Evolutionary conservation across 345 rosid genomes (phyloP), one percentile per base, ranked within the genome.

Genomic region (Citrus unshiu): DNA sequence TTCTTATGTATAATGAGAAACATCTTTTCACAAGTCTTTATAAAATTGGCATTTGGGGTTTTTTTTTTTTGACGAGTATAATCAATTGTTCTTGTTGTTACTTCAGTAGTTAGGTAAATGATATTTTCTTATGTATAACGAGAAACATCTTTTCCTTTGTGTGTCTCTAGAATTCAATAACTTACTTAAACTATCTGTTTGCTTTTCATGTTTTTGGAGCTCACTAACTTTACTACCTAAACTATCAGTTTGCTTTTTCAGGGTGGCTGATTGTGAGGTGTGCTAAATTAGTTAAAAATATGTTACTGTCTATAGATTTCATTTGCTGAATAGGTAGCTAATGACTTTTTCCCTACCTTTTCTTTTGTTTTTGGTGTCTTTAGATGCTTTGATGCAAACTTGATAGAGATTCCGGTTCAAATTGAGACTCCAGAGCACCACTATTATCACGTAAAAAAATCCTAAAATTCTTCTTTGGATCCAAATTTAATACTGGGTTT

Each of bases 321-420:
- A 5, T 49, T 56, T 32, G 10, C 21, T 8, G 60, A 63, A 39
- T 27, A 5, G 66, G 9, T 58, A 19, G 70, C 57, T 71, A n/a
- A 24, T 68, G 7, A 49, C 24, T 21, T 19, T 57, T 54, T 74
- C 77, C 19, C 19, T 19, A 12, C 27, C 8, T 6, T 54, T 19
- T 54, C 21, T 46, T 30, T 4, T 24, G 25, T 37, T 60, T 75
- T 57, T 46, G 58, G 49, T 77, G 66, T 65, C 68, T 75, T 59
- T 87, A 93, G 98, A 83, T 95, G 99, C 77, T 67, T 59, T 37
- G 96, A 95, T 85, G 92, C 93, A 57, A 95, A 92, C 85, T 80
- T 95, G 89, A 88, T 93, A 63, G 99, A 95, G 80, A 89, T 95
- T 72, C 98, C 98, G 32, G 93, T 95, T 68, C 90, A 93, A 80